Evolutionary conservation across 2,329 filamentous ascomycete genomes (phyloP).

Genomic region (Pyrenochaeta sp.): DNA sequence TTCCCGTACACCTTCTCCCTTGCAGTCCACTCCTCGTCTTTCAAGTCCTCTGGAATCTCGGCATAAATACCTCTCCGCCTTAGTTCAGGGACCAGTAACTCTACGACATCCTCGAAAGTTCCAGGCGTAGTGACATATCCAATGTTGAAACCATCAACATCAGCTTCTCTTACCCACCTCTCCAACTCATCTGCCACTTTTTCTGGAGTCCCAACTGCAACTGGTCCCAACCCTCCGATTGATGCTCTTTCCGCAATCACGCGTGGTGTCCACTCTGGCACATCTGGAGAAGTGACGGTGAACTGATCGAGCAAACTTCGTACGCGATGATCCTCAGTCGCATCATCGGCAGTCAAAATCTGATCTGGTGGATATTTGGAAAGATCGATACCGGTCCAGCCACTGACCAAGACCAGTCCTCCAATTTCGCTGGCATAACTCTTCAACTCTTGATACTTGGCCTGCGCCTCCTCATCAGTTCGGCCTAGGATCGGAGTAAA

Average conservation of each 20-base stretch:
- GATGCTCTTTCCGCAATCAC: constrained; percentile 40
- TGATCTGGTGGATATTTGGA: constrained; percentile 65
- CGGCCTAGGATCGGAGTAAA: constrained; percentile 45
- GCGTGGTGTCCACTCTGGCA: constrained; percentile 37
- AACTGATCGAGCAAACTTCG: constrained; percentile 43
- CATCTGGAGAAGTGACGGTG: constrained; percentile 39
- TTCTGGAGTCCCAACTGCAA: constrained; percentile 32
- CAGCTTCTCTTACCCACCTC: constrained; percentile 54
- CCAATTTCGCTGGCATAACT: constrained; percentile 63
- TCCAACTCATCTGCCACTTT: constrained; percentile 58
- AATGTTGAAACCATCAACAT: constrained; percentile 47
- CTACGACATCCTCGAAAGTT: constrained; percentile 48
- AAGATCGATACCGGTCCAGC: constrained; percentile 68
- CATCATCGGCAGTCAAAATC: constrained; percentile 63
- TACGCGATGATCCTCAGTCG: constrained; percentile 57
- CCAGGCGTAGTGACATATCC: constrained; percentile 55
- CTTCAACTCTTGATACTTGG: constrained; percentile 60
- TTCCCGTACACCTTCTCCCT: constrained; percentile 70
- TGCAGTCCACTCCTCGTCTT: constrained; percentile 26
- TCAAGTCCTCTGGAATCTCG: constrained; percentile 22
- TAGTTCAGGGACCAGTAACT: constrained; percentile 48
- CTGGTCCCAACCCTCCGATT: constrained; percentile 68
- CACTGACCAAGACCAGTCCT: constrained; percentile 63
- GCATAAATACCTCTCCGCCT: constrained; percentile 41
- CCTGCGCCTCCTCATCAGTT: constrained; percentile 58